Base-by-base conservation (phyloP, 768 basidiomycete genomes). In the Psilocybe cyanescens region DNA sequence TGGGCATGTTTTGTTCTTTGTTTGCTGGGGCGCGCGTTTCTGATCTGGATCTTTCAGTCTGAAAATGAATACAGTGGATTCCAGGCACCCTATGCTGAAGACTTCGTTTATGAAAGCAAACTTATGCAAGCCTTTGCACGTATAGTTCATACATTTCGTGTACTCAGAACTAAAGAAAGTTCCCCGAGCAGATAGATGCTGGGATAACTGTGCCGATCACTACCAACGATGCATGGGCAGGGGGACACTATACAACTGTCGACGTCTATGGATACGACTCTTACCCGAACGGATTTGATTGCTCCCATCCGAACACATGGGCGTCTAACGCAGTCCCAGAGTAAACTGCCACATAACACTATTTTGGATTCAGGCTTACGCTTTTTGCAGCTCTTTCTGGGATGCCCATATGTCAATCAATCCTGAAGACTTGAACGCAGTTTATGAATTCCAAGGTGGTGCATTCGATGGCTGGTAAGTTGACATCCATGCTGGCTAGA, bases 201-300 rank as follows among this genome's bases (percentile, higher is more conserved):
- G 83, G 83, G 17, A 75, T 84, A 19, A 76, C 72, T 19, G 81
- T 84, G 8, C 83, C 83, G 8, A 76, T 79, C 29, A 82, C 78
- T 1, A 75, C 76, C 11, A 84, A 83, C 50, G 82, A 83, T 55
- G 79, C 79, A 12, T 79, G 67, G 73, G 78, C 81, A 31, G 76
- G 75, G 61, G 79, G 79, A 6, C 81, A 82, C 66, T 82, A 75
- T 51, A 72, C 74, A n/a, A 73, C 71, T 17, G 79, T 82, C 29
- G 69, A 84, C 63, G 75, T 84, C n/a, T 84, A 81, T 70, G 83
- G 82, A 46, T 81, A 81, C 57, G 79, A 80, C 59, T 79, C 79
- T 29, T 84, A 84, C 61, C 82, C 83, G 1, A 81, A 83, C 58
- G 81, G 81, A 1, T 86, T 86, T 63, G 82, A 86, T 66, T 86